These are phyloP conservation scores for Colletotrichum incanum DNA, from an alignment of 2,329 filamentous ascomycete genomes.

Conservation along the genomic window DNA sequence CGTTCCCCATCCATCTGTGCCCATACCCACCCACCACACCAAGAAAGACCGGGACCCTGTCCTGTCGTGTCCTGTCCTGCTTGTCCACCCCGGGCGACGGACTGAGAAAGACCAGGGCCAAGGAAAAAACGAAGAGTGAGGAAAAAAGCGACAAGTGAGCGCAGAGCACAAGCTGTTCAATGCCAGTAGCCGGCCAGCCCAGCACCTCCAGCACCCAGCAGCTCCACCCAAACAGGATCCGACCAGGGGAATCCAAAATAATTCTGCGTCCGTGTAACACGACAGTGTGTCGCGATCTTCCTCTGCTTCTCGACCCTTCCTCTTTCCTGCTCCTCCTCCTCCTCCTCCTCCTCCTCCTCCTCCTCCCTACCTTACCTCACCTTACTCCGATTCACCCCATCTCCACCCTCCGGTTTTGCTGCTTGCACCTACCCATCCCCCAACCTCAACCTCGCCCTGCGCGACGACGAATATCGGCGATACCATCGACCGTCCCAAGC, in stretches of 20 bases:
- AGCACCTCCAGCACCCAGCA: not conserved
- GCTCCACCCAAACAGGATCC: constrained; percentile 39
- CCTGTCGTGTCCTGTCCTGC: not conserved
- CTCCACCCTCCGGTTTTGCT: constrained; percentile 4
- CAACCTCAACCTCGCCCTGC: constrained; percentile 2
- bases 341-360: constrained; percentile 9
- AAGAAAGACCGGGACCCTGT: constrained; percentile 6
- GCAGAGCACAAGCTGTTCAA: constrained; percentile 35
- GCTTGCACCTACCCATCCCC: not conserved
- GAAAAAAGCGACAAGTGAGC: constrained; percentile 7
- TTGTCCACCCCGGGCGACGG: constrained; percentile 26
- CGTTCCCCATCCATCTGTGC: not conserved
- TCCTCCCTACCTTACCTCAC: constrained; percentile 3
- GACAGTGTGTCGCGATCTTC: constrained; percentile 43
- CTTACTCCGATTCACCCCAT: not conserved
- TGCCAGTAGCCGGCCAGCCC: constrained; percentile 35
- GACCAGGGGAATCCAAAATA: constrained; percentile 43
- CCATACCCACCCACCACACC: not conserved
- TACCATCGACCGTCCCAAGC: constrained; percentile 14
- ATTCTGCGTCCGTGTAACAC: constrained; percentile 44
- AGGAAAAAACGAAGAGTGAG: constrained; percentile 10
- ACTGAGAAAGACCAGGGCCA: constrained; percentile 10
- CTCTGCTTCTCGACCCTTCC: constrained; percentile 22
- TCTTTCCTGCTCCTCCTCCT: constrained; percentile 13
- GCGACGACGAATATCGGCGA: constrained; percentile 23